Evolutionary conservation across 331 rosid species (phyloP).

Genomic region (Stylosanthes scabra): DNA sequence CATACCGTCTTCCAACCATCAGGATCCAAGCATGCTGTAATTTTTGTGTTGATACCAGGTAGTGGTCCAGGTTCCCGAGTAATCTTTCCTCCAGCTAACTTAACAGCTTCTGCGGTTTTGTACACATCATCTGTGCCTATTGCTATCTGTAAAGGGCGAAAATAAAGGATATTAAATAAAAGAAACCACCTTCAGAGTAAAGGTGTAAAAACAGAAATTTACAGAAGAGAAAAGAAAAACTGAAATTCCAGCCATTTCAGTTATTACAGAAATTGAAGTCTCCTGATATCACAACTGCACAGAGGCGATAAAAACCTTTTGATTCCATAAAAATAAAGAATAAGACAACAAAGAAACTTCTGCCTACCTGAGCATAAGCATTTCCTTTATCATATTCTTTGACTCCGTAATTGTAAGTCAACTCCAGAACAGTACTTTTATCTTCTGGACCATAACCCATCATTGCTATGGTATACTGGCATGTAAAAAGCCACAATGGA

Average conservation of each 20-base stretch:
- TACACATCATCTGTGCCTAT: slow-evolving; percentile 97
- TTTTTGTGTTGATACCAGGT: slow-evolving; percentile 97
- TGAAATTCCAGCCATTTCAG: slow-evolving; percentile 1
- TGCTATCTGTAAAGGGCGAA: slow-evolving; percentile 66
- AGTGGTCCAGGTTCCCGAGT: slow-evolving; percentile 97
- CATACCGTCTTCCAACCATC: slow-evolving; percentile 84
- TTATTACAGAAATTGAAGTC: slow-evolving; percentile 23
- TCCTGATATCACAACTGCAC: slow-evolving; percentile 6
- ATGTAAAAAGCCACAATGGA: slow-evolving; percentile 28
- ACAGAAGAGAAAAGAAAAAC: background rate
- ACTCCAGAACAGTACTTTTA: slow-evolving; percentile 82
- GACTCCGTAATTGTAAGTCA: slow-evolving; percentile 97
- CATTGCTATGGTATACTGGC: slow-evolving; percentile 88
- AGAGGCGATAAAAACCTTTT: background rate
- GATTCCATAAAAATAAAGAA: background rate
- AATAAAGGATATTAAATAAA: no score
- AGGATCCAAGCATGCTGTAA: slow-evolving; percentile 98
- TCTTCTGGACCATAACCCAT: slow-evolving; percentile 98
- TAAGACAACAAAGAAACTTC: slow-evolving; percentile 5
- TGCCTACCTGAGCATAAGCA: slow-evolving; percentile 90
- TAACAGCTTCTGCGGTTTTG: slow-evolving; percentile 93
- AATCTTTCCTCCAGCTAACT: slow-evolving; percentile 84
- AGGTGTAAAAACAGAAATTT: background rate
- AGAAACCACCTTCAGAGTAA: background rate
- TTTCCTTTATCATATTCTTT: slow-evolving; percentile 92